These are phyloP conservation scores for Dryas alaskensis DNA, from an alignment of 306 rosid species.

Conservation along the genomic window DNA sequence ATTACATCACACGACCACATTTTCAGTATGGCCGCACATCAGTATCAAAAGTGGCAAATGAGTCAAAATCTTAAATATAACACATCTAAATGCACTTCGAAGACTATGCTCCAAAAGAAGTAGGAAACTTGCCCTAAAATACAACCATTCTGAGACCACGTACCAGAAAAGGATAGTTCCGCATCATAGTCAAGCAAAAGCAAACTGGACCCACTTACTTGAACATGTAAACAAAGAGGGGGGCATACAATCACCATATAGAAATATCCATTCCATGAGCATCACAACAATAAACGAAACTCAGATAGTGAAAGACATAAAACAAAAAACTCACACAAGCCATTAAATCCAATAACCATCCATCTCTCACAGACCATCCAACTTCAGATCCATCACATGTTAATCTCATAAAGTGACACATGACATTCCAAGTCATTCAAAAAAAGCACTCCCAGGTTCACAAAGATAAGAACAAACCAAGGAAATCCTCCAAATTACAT, in stretches of 20 bases:
- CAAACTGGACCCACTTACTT: slow-evolving; percentile 17
- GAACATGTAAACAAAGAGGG: not conserved
- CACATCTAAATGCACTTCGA: slow-evolving; percentile 12
- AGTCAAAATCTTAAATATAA: slow-evolving; percentile 16
- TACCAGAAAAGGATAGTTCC: slow-evolving; percentile 12
- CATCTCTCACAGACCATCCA: slow-evolving; percentile 29
- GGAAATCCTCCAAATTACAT: slow-evolving; percentile 49
- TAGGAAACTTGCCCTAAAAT: slow-evolving; percentile 15
- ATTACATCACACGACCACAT: slow-evolving; percentile 1
- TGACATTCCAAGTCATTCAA: slow-evolving; percentile 55
- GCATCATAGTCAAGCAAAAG: slow-evolving; percentile 25
- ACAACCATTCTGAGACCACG: slow-evolving; percentile 30
- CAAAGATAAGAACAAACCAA: slow-evolving; percentile 37
- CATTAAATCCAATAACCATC: slow-evolving; percentile 32
- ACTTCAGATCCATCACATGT: slow-evolving; percentile 23
- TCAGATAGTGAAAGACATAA: slow-evolving; percentile 24
- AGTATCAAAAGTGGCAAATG: slow-evolving; percentile 18
- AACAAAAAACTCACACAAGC: slow-evolving; percentile 25
- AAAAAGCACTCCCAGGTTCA: slow-evolving; percentile 36
- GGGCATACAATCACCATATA: slow-evolving; percentile 14
- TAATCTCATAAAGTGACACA: slow-evolving; percentile 26
- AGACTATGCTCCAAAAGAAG: slow-evolving; percentile 14
- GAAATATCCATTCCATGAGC: slow-evolving; percentile 31
- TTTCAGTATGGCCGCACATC: slow-evolving; percentile 10
- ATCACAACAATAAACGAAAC: slow-evolving; percentile 4